Base-by-base conservation (phyloP, 352 stramenopile genomes). In the Phytopythium ostracodes region DNA sequence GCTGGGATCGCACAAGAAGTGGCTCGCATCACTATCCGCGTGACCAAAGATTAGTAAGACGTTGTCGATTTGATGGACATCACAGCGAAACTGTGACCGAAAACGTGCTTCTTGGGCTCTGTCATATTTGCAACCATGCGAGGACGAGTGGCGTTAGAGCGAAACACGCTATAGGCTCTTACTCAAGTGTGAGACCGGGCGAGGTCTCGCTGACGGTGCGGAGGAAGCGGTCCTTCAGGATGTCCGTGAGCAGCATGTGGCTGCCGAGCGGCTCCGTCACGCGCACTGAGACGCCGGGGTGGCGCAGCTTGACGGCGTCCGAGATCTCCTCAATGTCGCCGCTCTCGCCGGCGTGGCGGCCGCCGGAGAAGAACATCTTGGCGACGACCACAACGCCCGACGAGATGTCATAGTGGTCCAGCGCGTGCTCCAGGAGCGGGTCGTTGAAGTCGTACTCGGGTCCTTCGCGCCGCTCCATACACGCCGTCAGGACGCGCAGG, bases 281-380 rank as follows among this genome's bases (percentile, higher is more conserved):
- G 31, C 72, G 75, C n/a, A 92, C 66, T 2, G 83, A 68, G 18
- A 94, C 58, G 6, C 56, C 57, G 0, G 78, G 75, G 56, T 92
- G 57, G 40, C 62, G 66, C 24, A 57, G 52, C 40, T 76, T 77
- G 27, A 89, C 65, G 18, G 64, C 72, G 0, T 76, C 56, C 14
- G 92, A 59, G 47, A 94, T 94, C 59, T 86, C 74, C 50, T 92
- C 81, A 47, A 96, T 91, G 50, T 94, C 83, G 18, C 83, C 84
- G 35, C 87, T 82, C 31, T 81, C 77, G 14, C 82, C 87, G 31
- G 87, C 83, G 51, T 94, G 81, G 2, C 80, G 77, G 22, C 81
- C 87, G 33, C 88, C 80, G 0, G 85, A 91, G 33, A 94, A 72
- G 66, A 96, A 94, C 55, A 91, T 66, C 33, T 92, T 75, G 24